A percentile compares a stretch with the other conserved stretches of the same genome.
Evolutionary conservation across 129 eudicot genomes (phyloP).

Genomic region (Ambrosia trifida): DNA sequence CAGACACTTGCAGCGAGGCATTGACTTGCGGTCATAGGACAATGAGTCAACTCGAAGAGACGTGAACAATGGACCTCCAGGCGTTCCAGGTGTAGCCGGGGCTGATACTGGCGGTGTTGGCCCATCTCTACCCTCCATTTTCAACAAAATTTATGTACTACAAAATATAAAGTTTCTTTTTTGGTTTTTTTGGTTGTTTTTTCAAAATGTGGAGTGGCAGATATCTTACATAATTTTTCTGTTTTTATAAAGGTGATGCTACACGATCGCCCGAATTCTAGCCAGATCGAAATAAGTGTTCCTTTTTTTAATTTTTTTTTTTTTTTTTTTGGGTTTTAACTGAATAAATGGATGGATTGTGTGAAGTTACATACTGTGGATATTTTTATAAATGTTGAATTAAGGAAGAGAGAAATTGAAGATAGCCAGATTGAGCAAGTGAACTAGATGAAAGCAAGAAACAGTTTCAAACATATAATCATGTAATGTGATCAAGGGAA

Average conservation of each 20-base stretch:
- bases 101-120: slow-evolving; percentile 47
- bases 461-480: slow-evolving; percentile 9
- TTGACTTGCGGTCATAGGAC: slow-evolving; percentile 72
- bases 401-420: slow-evolving; percentile 31
- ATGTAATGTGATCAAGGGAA: slow-evolving; percentile 14
- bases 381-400: slow-evolving; percentile 33
- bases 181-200: slow-evolving; percentile 15
- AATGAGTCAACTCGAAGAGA: slow-evolving; percentile 52
- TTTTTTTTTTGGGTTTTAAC: neutral
- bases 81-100: slow-evolving; percentile 78
- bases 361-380: slow-evolving; percentile 28
- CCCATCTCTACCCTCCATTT: slow-evolving; percentile 37
- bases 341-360: neutral
- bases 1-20: slow-evolving; percentile 68
- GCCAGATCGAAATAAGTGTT: slow-evolving; percentile 9
- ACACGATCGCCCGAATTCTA: slow-evolving; percentile 21
- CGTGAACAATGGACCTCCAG: slow-evolving; percentile 61
- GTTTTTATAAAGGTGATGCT: slow-evolving; percentile 33
- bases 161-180: neutral
- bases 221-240: slow-evolving; percentile 26
- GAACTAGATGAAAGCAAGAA: slow-evolving; percentile 20
- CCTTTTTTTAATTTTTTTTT: neutral
- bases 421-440: slow-evolving; percentile 34
- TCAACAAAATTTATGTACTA: slow-evolving; percentile 6
- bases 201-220: neutral